These are phyloP conservation scores for Lactarius pseudohatsudake DNA, from an alignment of 768 basidiomycete species.

Conservation along the genomic window DNA sequence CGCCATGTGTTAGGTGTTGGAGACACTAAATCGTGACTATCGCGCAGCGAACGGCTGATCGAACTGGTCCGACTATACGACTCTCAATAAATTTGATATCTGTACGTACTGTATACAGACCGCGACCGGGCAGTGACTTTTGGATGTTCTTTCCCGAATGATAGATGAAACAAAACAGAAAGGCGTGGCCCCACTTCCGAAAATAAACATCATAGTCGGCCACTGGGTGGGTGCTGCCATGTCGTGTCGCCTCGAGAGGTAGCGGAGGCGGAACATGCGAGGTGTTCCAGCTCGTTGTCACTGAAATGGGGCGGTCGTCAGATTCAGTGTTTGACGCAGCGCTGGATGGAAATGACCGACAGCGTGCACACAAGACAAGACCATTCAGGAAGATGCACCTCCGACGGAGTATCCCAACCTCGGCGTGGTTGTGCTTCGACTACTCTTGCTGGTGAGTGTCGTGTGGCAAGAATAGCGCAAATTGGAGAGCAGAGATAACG, in stretches of 20 bases:
- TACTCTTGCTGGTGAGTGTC: slow-evolving; percentile 57
- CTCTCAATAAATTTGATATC: neutral
- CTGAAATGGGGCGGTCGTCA: slow-evolving; percentile 36
- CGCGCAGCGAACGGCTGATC: neutral
- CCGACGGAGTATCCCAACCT: slow-evolving; percentile 12
- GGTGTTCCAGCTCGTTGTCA: slow-evolving; percentile 50
- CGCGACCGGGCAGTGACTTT: neutral
- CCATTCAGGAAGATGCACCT: slow-evolving; percentile 29
- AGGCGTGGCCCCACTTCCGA: neutral
- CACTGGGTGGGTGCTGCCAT: slow-evolving; percentile 7
- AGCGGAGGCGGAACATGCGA: slow-evolving; percentile 62
- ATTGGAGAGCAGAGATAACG: slow-evolving; percentile 38
- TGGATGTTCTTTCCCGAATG: neutral
- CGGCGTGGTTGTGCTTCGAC: slow-evolving; percentile 39
- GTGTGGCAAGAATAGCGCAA: slow-evolving; percentile 67
- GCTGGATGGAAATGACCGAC: neutral
- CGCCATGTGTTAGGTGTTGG: slow-evolving; percentile 39
- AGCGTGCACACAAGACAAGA: slow-evolving; percentile 22
- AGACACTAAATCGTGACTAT: slow-evolving; percentile 19
- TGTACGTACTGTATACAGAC: neutral
- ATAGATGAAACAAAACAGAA: neutral
- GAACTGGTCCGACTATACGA: neutral
- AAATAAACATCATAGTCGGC: neutral
- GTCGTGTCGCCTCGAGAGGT: slow-evolving; percentile 48
- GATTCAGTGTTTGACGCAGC: neutral